Percentiles rank a stretch among this genome's conserved stretches.
These are phyloP conservation scores for Penicillium crustosum DNA, from an alignment of 2,329 filamentous ascomycete species.

Conservation along the genomic window DNA sequence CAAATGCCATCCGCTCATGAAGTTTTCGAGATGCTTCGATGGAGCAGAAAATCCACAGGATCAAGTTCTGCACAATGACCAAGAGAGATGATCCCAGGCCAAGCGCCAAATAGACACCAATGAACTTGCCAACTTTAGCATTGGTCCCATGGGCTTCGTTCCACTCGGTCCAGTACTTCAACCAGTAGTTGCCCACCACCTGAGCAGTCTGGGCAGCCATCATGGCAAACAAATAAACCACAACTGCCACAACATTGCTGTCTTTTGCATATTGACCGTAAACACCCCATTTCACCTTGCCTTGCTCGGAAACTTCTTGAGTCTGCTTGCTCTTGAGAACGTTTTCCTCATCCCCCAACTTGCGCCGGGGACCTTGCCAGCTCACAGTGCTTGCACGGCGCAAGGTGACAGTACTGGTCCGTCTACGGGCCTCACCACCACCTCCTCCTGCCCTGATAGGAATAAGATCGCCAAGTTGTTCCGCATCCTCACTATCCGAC, in stretches of 20 bases:
- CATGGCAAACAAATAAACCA: conserved; percentile 73
- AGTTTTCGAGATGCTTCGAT: conserved; percentile 97
- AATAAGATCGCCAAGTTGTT: conserved; percentile 75
- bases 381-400: conserved; percentile 89
- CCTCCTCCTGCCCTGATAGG: conserved; percentile 67
- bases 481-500: conserved; percentile 58
- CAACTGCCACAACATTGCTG: conserved; percentile 82
- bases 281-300: conserved; percentile 96
- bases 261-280: conserved; percentile 94
- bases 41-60: conserved; percentile 99
- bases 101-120: conserved; percentile 93
- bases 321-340: conserved; percentile 74
- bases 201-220: conserved; percentile 77
- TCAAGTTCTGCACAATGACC: conserved; percentile 87
- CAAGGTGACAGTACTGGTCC: conserved; percentile 71
- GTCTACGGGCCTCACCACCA: conserved; percentile 61
- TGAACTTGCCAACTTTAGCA: conserved; percentile 78
- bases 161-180: conserved; percentile 85
- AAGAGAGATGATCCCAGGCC: conserved; percentile 82
- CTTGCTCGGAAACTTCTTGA: conserved; percentile 88
- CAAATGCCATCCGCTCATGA: conserved; percentile 94
- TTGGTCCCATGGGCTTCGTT: conserved; percentile 71
- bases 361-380: conserved; percentile 81
- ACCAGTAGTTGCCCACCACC: conserved; percentile 85
- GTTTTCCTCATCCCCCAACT: conserved; percentile 76